These are phyloP conservation scores for Astrephomene gubernaculifera DNA, from an alignment of 139 green algal genomes.

Conservation along the genomic window DNA sequence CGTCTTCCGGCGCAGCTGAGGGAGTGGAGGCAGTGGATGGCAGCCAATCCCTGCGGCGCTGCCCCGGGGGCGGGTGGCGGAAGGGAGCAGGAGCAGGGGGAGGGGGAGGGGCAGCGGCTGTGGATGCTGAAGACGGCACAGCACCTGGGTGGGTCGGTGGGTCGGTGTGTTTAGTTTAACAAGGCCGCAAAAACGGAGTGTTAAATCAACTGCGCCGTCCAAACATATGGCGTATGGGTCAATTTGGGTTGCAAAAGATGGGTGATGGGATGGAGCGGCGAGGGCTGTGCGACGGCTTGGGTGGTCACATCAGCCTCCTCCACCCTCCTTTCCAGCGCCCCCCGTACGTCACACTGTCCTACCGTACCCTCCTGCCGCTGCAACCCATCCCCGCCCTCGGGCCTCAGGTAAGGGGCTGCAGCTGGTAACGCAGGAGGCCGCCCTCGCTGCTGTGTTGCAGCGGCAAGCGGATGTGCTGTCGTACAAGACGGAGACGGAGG, in stretches of 20 bases:
- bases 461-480: conserved; percentile 33
- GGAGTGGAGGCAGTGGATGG: conserved; percentile 46
- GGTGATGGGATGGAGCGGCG: too few relatives aligned
- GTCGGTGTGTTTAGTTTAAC: too few relatives aligned
- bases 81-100: too few relatives aligned
- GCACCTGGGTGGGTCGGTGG: conserved; percentile 54
- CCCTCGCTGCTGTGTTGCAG: conserved; percentile 35
- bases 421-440: conserved; percentile 44
- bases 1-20: conserved; percentile 45
- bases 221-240: too few relatives aligned
- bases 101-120: conserved; percentile 30
- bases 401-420: conserved; percentile 51
- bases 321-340: too few relatives aligned
- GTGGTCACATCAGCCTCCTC: too few relatives aligned
- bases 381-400: not conserved
- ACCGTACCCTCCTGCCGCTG: not conserved
- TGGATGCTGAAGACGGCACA: conserved; percentile 74
- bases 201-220: too few relatives aligned
- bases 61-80: too few relatives aligned
- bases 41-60: not conserved
- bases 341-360: not conserved
- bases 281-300: too few relatives aligned
- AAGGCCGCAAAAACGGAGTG: too few relatives aligned
- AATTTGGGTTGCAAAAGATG: too few relatives aligned
- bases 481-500: not conserved